Evolutionary conservation across 1,139 yeast species (phyloP).

Genomic region (Candida tetrigidarum): DNA sequence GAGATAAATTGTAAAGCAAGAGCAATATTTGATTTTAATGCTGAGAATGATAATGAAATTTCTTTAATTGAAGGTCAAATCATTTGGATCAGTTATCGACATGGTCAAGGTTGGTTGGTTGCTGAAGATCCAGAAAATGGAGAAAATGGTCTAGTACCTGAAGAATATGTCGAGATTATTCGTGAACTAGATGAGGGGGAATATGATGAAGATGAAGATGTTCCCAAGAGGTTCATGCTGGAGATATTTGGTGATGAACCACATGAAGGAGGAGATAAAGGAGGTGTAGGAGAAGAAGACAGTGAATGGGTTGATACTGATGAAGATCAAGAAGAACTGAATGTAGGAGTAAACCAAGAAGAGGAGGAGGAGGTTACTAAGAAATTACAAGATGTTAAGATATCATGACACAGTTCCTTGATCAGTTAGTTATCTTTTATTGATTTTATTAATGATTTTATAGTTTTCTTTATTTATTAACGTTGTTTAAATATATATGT

Average conservation of each 20-base stretch:
- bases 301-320: constrained; percentile 45
- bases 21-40: constrained; percentile 86
- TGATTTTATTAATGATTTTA: constrained; percentile 1
- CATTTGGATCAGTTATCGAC: constrained; percentile 85
- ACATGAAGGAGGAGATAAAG: constrained; percentile 17
- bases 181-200: constrained; percentile 23
- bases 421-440: too few relatives aligned
- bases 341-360: constrained; percentile 13
- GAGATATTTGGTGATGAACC: constrained; percentile 32
- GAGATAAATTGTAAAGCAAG: constrained; percentile 64
- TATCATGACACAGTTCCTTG: too few relatives aligned
- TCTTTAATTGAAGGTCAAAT: constrained; percentile 78
- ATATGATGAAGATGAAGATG: constrained; percentile 31
- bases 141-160: constrained; percentile 93
- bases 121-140: constrained; percentile 83
- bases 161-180: constrained; percentile 79
- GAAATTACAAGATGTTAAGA: constrained; percentile 6
- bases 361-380: constrained; percentile 2
- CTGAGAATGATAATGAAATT: constrained; percentile 94
- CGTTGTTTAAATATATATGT: neutral
- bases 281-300: constrained; percentile 25
- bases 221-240: constrained; percentile 54
- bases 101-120: constrained; percentile 99
- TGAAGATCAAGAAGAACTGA: constrained; percentile 12
- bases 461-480: neutral